Base-by-base conservation (phyloP, 208 protist species). In the Lotmaria passim region DNA sequence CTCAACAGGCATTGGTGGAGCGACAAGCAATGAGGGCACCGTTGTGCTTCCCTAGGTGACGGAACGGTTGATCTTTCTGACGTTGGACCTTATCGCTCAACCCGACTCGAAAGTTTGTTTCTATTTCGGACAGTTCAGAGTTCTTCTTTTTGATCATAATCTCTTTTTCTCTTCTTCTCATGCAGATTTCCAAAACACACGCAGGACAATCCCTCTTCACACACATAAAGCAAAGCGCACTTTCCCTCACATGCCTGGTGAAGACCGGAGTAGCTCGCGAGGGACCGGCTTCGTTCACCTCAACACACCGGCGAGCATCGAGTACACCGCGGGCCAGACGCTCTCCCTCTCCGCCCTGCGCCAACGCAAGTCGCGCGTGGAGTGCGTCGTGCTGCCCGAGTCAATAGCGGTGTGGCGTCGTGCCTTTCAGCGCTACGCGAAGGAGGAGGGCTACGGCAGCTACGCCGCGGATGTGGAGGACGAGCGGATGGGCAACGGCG, bases 271-370 rank as follows among this genome's bases (percentile, higher is more conserved):
- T 53, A 59, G 19, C n/a, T 50, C 30, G 21, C 78, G 86, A 36
- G 92, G 92, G 17, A 82, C 64, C 47, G 92, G 92, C 28, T 96
- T 96, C 61, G 81, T 96, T 30, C 92, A 96, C 66, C 86, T 87
- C 59, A 96, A 96, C 74, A 95, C 89, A 1, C 92, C 92, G 0
- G 86, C 87, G 0, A 66, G 53, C 47, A 96, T 96, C 48, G 55
- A 68, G 4, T 96, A 93, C 74, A 93, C 91, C 0, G 43, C 61
- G 0, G 89, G 89, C 4, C 75, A 88, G 64, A 75, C 80, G 19
- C n/a, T 96, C 0, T 87, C 89, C 7, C 65, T 87, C 24, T 71
- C 86, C 8, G 85, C 90, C 10, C 64, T 96, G n/a, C 70, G 75
- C 5, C 79, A 82, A 44, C 50, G 58, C 31, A 68, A 73, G 3